Conservation (phyloP, 441 rosid genomes). For the Populus hybrid region DNA sequence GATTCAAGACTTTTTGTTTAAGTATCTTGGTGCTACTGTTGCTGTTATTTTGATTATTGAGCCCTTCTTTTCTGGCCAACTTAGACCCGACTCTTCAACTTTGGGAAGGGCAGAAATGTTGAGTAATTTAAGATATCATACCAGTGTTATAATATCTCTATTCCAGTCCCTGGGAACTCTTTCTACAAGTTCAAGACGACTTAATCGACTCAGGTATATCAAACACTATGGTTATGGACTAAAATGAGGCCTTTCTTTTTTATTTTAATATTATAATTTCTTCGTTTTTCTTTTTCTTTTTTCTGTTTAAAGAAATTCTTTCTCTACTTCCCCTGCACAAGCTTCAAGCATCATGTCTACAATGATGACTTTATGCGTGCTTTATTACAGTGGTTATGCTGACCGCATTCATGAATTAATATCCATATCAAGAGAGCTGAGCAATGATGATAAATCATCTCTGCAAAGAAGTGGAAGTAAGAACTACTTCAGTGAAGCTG, state of each 20-base stretch:
- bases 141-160: constrained; percentile 91
- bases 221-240: constrained; percentile 8
- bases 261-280: background rate
- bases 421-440: constrained; percentile 82
- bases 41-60: constrained; percentile 93
- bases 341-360: background rate
- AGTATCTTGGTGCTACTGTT: constrained; percentile 98
- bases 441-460: constrained; percentile 54
- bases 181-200: constrained; percentile 90
- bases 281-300: too few relatives aligned
- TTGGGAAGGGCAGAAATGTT: constrained; percentile 97
- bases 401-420: constrained; percentile 95
- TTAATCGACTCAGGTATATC: constrained; percentile 90
- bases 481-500: constrained; percentile 85
- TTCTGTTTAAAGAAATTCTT: background rate
- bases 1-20: constrained; percentile 96
- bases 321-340: background rate
- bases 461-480: constrained; percentile 64
- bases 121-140: constrained; percentile 99
- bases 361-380: constrained; percentile 12
- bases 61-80: constrained; percentile 95
- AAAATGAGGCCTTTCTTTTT: background rate
- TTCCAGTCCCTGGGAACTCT: constrained; percentile 97
- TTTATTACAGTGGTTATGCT: constrained; percentile 86
- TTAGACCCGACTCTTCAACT: constrained; percentile 88